These are phyloP conservation scores for Erythrobasidium yunnanense DNA, from an alignment of 768 basidiomycete species.

Conservation along the genomic window DNA sequence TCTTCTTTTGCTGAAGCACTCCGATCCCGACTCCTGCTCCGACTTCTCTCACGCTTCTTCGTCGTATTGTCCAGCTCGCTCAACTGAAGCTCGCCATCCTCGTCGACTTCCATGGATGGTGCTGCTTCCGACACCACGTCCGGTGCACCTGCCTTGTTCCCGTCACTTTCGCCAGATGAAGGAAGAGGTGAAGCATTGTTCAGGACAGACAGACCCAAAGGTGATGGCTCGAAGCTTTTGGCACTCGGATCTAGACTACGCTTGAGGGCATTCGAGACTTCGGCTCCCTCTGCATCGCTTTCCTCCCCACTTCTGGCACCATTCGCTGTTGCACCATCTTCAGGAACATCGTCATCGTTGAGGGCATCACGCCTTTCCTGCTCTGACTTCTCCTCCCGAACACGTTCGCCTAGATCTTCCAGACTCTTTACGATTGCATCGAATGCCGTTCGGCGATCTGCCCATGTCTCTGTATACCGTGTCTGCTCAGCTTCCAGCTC, in stretches of 20 bases:
- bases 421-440: slow-evolving; percentile 20
- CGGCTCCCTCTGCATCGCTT: slow-evolving; percentile 4
- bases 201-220: background rate
- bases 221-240: background rate
- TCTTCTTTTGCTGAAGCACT: slow-evolving; percentile 1
- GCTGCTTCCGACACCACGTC: too few relatives aligned
- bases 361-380: slow-evolving; percentile 24
- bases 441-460: slow-evolving; percentile 22
- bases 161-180: background rate
- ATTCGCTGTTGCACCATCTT: background rate
- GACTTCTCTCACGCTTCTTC: background rate
- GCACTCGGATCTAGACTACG: background rate
- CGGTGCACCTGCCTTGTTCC: too few relatives aligned
- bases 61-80: background rate
- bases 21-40: background rate
- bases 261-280: background rate
- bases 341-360: slow-evolving; percentile 14
- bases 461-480: slow-evolving; percentile 15
- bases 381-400: slow-evolving; percentile 26
- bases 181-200: too few relatives aligned
- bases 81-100: background rate
- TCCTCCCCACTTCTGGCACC: slow-evolving; percentile 1
- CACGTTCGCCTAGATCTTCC: slow-evolving; percentile 18
- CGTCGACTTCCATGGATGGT: background rate
- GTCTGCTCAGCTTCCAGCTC: slow-evolving; percentile 22